phyloP scores from a whole-genome alignment of 345 rosid genomes.

The Euphorbia tirucalli region DNA sequence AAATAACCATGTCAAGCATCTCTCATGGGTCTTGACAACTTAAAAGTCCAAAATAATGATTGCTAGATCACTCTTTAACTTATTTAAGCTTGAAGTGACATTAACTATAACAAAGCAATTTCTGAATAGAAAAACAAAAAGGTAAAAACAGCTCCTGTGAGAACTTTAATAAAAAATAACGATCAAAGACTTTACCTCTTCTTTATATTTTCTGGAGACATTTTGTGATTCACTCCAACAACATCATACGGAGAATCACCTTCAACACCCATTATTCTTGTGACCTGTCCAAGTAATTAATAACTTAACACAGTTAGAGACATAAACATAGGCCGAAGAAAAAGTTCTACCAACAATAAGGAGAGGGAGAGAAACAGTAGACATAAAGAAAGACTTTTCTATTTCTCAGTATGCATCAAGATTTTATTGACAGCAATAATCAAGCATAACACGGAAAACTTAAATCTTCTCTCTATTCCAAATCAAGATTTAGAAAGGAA shows the following conservation, averaged over 20 bases:
- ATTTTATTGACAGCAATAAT: not conserved
- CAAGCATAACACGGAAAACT: not conserved
- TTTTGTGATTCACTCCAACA: constrained; percentile 70
- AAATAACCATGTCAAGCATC: not conserved
- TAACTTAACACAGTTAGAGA: not conserved
- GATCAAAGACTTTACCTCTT: constrained; percentile 55
- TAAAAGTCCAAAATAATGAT: not conserved
- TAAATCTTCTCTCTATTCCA: not conserved
- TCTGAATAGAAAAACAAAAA: not conserved
- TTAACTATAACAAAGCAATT: constrained; percentile 5
- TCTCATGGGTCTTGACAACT: not conserved
- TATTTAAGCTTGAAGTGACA: not conserved
- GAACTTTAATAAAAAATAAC: not conserved
- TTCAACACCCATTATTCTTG: constrained; percentile 79
- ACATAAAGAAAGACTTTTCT: not conserved
- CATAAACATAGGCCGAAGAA: not conserved
- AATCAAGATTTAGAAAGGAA: not conserved
- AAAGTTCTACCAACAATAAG: not conserved
- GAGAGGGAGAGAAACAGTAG: not conserved
- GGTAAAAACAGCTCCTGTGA: not conserved
- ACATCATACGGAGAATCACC: constrained; percentile 69
- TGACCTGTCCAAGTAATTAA: constrained; percentile 48
- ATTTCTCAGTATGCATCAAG: not conserved
- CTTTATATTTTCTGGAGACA: constrained; percentile 72
- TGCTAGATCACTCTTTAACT: not conserved